Evolutionary conservation across 208 protist species (phyloP).

Genomic region (Hexamita inflata): DNA sequence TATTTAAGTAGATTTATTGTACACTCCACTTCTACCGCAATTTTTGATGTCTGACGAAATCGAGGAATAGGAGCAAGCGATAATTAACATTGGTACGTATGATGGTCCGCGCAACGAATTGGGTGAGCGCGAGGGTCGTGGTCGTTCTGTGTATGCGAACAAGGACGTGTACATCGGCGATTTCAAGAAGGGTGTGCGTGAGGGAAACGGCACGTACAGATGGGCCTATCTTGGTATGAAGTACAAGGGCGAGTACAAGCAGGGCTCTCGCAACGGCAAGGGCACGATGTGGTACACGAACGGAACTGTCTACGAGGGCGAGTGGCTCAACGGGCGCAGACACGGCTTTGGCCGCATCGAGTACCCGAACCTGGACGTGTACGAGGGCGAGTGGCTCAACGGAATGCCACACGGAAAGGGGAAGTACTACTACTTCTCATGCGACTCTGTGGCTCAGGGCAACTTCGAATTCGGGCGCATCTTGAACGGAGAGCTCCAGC

Average conservation of each 20-base stretch:
- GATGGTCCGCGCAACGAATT: constrained; percentile 19
- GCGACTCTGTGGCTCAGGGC: background rate
- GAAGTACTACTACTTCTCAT: constrained; percentile 3
- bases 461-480: constrained; percentile 17
- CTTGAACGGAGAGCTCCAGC: background rate
- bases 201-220: constrained; percentile 11
- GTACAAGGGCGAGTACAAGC: constrained; percentile 42
- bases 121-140: constrained; percentile 26
- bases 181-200: background rate
- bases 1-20: too few relatives aligned
- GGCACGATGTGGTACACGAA: constrained; percentile 45
- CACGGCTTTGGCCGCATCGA: constrained; percentile 38
- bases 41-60: constrained; percentile 11
- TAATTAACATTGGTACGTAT: constrained; percentile 29
- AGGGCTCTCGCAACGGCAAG: constrained; percentile 31
- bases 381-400: constrained; percentile 22
- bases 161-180: constrained; percentile 24
- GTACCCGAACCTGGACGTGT: constrained; percentile 32
- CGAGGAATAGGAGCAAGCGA: constrained; percentile 10
- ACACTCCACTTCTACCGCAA: too few relatives aligned
- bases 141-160: constrained; percentile 12
- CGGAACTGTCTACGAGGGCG: constrained; percentile 41
- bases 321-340: constrained; percentile 33
- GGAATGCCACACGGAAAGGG: constrained; percentile 18
- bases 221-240: constrained; percentile 16